A percentile compares a stretch with the other conserved stretches of the same genome.
Evolutionary conservation across 2,329 filamentous ascomycete species (phyloP).

Genomic region (Colletotrichum horii): DNA sequence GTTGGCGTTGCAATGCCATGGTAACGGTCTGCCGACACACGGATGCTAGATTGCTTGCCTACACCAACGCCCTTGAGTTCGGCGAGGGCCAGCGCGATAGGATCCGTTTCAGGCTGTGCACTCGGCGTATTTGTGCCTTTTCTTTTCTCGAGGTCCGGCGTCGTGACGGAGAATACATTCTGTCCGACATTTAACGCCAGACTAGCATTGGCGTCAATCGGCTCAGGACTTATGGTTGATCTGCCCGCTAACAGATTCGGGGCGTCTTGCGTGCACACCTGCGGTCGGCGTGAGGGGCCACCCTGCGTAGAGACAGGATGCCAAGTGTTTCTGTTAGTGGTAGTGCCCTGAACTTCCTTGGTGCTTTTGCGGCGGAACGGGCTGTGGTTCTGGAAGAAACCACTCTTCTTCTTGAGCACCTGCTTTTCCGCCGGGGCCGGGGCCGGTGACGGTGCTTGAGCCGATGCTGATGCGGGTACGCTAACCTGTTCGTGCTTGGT

Average conservation of each 20-base stretch:
- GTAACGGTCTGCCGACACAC: conserved; percentile 96
- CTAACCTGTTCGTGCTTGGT: conserved; percentile 63
- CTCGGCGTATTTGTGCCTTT: conserved; percentile 39
- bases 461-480: conserved; percentile 52
- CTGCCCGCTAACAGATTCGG: conserved; percentile 45
- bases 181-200: conserved; percentile 94
- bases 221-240: conserved; percentile 71
- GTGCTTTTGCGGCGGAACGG: conserved; percentile 94
- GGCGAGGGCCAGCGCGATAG: conserved; percentile 89
- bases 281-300: conserved; percentile 42
- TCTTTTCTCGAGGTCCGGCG: conserved; percentile 67
- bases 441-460: conserved; percentile 62
- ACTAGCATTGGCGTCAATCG: conserved; percentile 89
- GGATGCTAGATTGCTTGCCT: conserved; percentile 76
- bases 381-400: conserved; percentile 92
- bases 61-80: conserved; percentile 85
- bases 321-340: conserved; percentile 65
- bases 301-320: conserved; percentile 39
- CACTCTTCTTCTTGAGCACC: conserved; percentile 74
- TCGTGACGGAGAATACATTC: conserved; percentile 93
- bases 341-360: conserved; percentile 62
- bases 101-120: conserved; percentile 73
- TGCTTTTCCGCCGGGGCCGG: conserved; percentile 56
- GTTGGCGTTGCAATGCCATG: conserved; percentile 89
- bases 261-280: conserved; percentile 41